Conservation (phyloP, 164 flowering plant genomes). For the Platanus orientalis region DNA sequence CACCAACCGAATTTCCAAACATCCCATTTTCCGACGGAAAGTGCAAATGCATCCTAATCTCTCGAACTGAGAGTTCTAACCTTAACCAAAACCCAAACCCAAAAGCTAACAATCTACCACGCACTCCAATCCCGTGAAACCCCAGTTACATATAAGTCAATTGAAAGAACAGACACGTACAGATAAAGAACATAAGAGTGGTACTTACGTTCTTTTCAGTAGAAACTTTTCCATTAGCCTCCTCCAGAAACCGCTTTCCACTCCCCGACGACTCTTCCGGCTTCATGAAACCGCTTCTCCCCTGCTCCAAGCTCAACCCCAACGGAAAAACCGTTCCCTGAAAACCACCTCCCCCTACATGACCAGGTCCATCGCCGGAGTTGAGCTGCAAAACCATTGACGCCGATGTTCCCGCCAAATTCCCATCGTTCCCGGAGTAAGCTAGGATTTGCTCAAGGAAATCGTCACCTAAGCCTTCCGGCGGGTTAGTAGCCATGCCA, state of each 20-base stretch:
- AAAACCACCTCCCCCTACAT: constrained; percentile 26
- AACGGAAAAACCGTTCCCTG: constrained; percentile 57
- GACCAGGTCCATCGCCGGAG: constrained; percentile 44
- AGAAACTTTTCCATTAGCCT: constrained; percentile 35
- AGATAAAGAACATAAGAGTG: too few species aligned
- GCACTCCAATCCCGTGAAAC: not conserved
- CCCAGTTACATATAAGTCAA: not conserved
- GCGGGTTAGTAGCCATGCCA: constrained; percentile 58
- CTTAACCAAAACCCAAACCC: not conserved
- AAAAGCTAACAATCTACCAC: not conserved
- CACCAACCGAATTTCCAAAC: too few species aligned
- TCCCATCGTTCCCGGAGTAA: constrained; percentile 36
- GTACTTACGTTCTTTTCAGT: constrained; percentile 46
- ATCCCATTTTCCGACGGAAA: too few species aligned
- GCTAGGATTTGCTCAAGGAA: constrained; percentile 82
- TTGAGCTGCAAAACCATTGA: constrained; percentile 70
- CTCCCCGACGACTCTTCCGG: constrained; percentile 62
- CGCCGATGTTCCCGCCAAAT: constrained; percentile 28
- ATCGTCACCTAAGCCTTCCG: constrained; percentile 64
- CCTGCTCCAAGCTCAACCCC: constrained; percentile 82
- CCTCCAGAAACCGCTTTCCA: constrained; percentile 60
- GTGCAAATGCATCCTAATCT: too few species aligned
- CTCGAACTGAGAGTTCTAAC: not conserved
- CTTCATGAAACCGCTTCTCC: constrained; percentile 50
- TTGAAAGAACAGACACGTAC: not conserved